Percentiles rank a stretch among this genome's conserved stretches.
phyloP scores from a whole-genome alignment of 2,329 filamentous ascomycete genomes.

The Penicillium digitatum region DNA sequence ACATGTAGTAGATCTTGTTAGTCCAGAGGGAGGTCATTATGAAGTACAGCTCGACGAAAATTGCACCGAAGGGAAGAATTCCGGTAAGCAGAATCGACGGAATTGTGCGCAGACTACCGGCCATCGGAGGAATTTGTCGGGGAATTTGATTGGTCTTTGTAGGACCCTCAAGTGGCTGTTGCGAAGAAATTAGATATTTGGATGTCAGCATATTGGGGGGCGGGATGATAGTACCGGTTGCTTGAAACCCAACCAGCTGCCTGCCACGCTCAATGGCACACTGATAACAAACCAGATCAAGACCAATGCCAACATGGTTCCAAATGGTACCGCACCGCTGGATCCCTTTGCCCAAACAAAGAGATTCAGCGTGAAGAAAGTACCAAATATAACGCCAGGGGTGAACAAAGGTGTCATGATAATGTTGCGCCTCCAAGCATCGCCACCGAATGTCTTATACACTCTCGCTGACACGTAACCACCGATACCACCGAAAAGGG shows the following conservation, averaged over 20 bases:
- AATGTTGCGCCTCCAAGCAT: constrained; percentile 93
- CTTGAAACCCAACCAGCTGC: constrained; percentile 91
- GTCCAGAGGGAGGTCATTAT: constrained; percentile 99
- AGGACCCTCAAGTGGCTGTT: constrained; percentile 64
- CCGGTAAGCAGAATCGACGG: constrained; percentile 91
- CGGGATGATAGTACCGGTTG: constrained; percentile 44
- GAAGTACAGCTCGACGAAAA: constrained; percentile 98
- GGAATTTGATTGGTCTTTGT: constrained; percentile 97
- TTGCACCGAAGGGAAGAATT: constrained; percentile 88
- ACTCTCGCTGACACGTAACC: constrained; percentile 83
- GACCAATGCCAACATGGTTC: constrained; percentile 91
- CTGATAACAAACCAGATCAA: constrained; percentile 97
- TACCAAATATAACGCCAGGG: constrained; percentile 77
- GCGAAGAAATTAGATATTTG: constrained; percentile 7
- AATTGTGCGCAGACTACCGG: constrained; percentile 76
- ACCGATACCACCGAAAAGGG: constrained; percentile 84
- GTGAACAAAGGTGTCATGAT: constrained; percentile 79
- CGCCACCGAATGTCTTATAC: constrained; percentile 93
- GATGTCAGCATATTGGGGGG: not conserved
- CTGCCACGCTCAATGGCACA: constrained; percentile 81
- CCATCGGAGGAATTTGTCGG: constrained; percentile 82
- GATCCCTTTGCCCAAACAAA: constrained; percentile 94
- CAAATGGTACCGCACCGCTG: constrained; percentile 90
- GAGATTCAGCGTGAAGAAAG: constrained; percentile 91
- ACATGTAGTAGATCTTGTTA: constrained; percentile 99